These are phyloP conservation scores for Xenosphaeropsis pyriputrescens DNA, from an alignment of 2,329 filamentous ascomycete species.

Conservation along the genomic window DNA sequence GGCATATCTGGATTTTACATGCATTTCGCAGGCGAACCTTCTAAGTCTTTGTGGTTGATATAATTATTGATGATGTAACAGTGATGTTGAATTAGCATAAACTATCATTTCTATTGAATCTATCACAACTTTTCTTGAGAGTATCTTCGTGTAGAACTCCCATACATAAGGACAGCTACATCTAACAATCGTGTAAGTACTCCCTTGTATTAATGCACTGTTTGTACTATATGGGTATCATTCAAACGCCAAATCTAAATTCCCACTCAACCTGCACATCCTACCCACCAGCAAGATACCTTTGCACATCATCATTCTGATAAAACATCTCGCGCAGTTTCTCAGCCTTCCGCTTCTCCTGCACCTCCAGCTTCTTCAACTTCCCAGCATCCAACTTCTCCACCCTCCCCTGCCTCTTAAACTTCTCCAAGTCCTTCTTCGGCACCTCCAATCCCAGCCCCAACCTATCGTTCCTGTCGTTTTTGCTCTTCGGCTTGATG, in stretches of 20 bases:
- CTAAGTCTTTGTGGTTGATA: no score
- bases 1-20: no score
- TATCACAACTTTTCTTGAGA: no score
- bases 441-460: constrained; percentile 48
- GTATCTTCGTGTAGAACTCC: no score
- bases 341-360: constrained; percentile 32
- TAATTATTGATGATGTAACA: no score
- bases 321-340: not conserved
- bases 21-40: no score
- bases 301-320: not conserved
- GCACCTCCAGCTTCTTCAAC: constrained; percentile 42
- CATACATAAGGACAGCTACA: no score
- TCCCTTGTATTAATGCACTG: no score
- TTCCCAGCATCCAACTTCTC: constrained; percentile 55
- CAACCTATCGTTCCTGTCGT: constrained; percentile 57
- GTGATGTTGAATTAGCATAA: no score
- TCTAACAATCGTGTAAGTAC: no score
- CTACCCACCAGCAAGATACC: constrained; percentile 50
- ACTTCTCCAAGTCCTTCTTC: constrained; percentile 14
- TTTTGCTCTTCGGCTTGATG: constrained; percentile 39
- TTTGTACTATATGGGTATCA: no score
- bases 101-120: no score
- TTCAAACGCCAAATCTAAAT: not conserved
- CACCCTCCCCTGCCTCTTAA: constrained; percentile 24
- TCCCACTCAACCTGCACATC: not conserved